These are phyloP conservation scores for Psophocarpus tetragonolobus DNA, from an alignment of 306 rosid species.

Conservation along the genomic window DNA sequence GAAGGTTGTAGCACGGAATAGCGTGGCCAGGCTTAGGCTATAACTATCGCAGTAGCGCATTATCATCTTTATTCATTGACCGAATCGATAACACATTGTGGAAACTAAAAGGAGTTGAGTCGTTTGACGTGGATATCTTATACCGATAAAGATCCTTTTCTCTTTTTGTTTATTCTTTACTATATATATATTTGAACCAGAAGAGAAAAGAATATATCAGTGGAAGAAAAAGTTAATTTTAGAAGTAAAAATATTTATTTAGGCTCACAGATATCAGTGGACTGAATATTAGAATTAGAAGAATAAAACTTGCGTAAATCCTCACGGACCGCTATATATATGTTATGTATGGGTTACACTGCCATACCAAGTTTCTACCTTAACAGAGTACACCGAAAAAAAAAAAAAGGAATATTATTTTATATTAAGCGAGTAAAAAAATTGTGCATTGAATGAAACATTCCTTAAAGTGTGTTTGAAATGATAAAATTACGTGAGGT, in stretches of 20 bases:
- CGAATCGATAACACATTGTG: not conserved
- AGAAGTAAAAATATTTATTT: not conserved
- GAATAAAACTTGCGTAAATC: too few species aligned
- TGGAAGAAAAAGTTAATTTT: not conserved
- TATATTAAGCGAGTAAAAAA: too few species aligned
- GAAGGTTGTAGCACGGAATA: not conserved
- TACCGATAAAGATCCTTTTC: not conserved
- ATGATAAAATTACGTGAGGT: too few species aligned
- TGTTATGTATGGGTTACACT: too few species aligned
- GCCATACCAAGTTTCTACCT: too few species aligned
- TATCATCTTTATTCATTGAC: not conserved
- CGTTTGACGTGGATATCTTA: conserved; percentile 17
- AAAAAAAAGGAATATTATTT: too few species aligned
- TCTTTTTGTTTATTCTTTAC: not conserved
- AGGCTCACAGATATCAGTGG: too few species aligned
- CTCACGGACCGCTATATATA: too few species aligned
- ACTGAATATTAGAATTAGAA: too few species aligned
- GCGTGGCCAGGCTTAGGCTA: not conserved
- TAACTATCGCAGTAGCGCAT: not conserved
- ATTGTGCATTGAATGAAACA: too few species aligned
- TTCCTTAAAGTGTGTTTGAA: too few species aligned
- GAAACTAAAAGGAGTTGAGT: not conserved
- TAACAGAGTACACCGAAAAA: too few species aligned
- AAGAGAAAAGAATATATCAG: not conserved
- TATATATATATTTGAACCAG: not conserved